phyloP scores from a whole-genome alignment of 306 rosid genomes.

The Corylus americana region DNA sequence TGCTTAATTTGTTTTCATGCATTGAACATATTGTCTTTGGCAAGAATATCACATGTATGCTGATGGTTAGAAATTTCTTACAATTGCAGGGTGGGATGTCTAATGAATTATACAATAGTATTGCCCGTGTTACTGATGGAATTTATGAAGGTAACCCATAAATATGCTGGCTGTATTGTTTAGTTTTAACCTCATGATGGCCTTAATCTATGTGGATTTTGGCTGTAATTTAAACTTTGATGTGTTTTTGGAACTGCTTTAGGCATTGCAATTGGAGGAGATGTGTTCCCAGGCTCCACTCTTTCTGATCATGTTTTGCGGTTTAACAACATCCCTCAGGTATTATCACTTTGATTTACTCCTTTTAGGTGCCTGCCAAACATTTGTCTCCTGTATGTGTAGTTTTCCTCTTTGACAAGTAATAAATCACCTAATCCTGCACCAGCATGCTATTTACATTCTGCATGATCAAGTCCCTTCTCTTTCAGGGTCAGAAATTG shows the following conservation, averaged over 20 bases:
- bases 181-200: conserved; percentile 16
- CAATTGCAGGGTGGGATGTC: conserved; percentile 97
- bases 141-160: conserved; percentile 75
- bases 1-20: neutral
- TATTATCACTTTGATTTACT: conserved; percentile 31
- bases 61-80: conserved; percentile 27
- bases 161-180: conserved; percentile 14
- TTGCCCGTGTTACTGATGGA: conserved; percentile 97
- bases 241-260: conserved; percentile 23
- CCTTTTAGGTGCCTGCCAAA: conserved; percentile 19
- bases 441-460: neutral
- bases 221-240: conserved; percentile 23
- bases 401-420: neutral
- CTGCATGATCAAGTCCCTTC: neutral
- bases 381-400: neutral
- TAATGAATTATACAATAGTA: conserved; percentile 83
- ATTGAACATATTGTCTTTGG: conserved; percentile 23
- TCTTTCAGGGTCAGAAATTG: neutral
- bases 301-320: conserved; percentile 98
- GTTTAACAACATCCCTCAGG: conserved; percentile 98
- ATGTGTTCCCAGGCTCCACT: conserved; percentile 98
- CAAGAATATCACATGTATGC: neutral
- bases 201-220: conserved; percentile 19
- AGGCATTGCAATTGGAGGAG: conserved; percentile 99
- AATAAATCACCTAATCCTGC: neutral